phyloP scores from a whole-genome alignment of 495 filamentous ascomycete species.

The Astrothelium macrocarpum region DNA sequence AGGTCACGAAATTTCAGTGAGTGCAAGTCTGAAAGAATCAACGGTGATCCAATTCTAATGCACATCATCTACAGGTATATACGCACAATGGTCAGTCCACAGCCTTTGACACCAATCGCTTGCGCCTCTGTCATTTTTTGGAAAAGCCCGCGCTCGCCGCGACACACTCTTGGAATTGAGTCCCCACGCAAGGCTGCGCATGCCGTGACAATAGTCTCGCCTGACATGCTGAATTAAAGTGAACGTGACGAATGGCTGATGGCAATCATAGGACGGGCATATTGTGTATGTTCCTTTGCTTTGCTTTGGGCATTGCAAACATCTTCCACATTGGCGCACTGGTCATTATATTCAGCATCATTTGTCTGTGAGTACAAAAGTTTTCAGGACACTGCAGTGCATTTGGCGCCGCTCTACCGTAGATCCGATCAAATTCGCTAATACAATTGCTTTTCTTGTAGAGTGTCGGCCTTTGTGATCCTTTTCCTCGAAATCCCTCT shows the following conservation, averaged over 20 bases:
- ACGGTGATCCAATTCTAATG: constrained; percentile 21
- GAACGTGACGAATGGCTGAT: neutral
- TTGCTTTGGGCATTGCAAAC: constrained; percentile 90
- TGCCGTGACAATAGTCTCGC: too few relatives aligned
- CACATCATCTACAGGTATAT: constrained; percentile 68
- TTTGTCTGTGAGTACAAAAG: constrained; percentile 65
- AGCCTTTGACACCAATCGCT: neutral
- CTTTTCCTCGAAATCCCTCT: constrained; percentile 96
- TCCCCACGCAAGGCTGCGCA: neutral
- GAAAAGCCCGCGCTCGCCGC: too few relatives aligned
- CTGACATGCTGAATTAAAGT: too few relatives aligned
- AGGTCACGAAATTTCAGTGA: constrained; percentile 96
- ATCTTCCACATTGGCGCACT: constrained; percentile 57
- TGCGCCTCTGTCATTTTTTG: neutral
- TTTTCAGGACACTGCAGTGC: too few relatives aligned
- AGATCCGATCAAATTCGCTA: neutral
- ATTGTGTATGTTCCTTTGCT: constrained; percentile 85
- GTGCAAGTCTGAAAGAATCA: constrained; percentile 28
- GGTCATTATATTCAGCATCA: constrained; percentile 68
- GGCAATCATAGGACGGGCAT: constrained; percentile 69
- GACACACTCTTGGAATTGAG: neutral
- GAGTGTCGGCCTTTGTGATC: constrained; percentile 71
- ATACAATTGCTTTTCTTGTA: constrained; percentile 26
- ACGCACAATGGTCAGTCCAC: constrained; percentile 88
- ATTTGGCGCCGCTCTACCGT: too few relatives aligned